Evolutionary conservation across 176 grass and related monocot genomes (phyloP).

Genomic region (Rhynchospora pubera): DNA sequence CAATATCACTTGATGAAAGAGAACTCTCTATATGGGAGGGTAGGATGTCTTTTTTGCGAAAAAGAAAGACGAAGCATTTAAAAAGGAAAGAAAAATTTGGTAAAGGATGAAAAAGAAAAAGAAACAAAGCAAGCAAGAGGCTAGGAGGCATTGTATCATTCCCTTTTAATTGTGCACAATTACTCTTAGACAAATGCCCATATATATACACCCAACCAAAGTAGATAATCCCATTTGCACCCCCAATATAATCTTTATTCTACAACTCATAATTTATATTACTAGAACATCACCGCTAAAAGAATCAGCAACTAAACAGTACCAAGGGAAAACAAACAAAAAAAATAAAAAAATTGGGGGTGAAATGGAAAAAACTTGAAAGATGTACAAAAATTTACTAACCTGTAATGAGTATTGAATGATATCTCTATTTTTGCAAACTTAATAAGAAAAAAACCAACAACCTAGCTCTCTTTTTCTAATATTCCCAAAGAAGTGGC

Average conservation of each 20-base stretch:
- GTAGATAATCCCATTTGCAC: background rate
- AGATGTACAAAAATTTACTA: background rate
- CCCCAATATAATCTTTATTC: slow-evolving; percentile 8
- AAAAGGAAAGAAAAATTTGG: background rate
- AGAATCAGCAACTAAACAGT: background rate
- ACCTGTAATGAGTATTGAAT: background rate
- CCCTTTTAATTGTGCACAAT: background rate
- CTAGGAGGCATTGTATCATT: background rate
- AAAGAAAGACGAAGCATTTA: background rate
- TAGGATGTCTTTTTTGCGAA: background rate
- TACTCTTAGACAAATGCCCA: background rate
- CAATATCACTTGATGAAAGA: background rate
- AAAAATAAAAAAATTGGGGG: background rate
- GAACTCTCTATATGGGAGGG: background rate
- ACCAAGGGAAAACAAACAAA: background rate
- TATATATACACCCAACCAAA: background rate
- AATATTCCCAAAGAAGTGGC: slow-evolving; percentile 59
- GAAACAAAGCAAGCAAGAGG: background rate
- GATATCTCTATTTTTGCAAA: background rate
- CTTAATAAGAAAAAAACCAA: background rate
- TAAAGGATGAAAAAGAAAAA: slow-evolving; percentile 14
- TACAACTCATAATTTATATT: background rate
- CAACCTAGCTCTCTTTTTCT: background rate
- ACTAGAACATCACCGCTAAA: background rate
- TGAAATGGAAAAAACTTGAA: background rate